A percentile compares a stretch with the other conserved stretches of the same genome.
These are phyloP conservation scores for Sedum album DNA, from an alignment of 164 flowering plant species.

Conservation along the genomic window DNA sequence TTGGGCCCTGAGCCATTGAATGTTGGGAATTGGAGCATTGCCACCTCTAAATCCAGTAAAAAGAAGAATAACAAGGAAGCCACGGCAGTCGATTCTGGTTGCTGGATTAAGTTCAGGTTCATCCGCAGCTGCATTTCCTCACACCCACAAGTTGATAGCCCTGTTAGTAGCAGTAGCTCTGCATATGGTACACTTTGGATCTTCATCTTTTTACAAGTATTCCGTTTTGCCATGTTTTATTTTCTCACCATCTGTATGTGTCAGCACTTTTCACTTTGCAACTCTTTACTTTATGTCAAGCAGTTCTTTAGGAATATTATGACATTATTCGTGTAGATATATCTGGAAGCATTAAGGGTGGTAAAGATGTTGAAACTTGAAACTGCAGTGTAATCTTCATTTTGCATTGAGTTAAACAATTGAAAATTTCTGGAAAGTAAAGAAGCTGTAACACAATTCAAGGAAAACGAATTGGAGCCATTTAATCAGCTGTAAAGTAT, in stretches of 20 bases:
- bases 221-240: background rate
- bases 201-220: background rate
- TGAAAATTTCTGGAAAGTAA: too few relatives aligned
- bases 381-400: background rate
- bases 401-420: background rate
- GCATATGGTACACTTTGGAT: conserved; percentile 25
- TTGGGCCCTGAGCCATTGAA: conserved; percentile 24
- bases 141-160: conserved; percentile 28
- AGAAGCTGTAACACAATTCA: too few relatives aligned
- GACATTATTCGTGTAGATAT: background rate
- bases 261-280: too few relatives aligned
- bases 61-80: conserved; percentile 16
- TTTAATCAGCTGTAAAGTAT: background rate
- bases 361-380: background rate
- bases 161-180: conserved; percentile 32
- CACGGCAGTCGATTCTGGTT: conserved; percentile 16
- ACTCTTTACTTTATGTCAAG: background rate
- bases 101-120: conserved; percentile 42
- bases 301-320: background rate
- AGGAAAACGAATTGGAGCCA: background rate
- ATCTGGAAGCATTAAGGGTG: background rate
- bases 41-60: conserved; percentile 16
- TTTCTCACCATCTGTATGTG: background rate
- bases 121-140: conserved; percentile 35
- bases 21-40: conserved; percentile 22